These are phyloP conservation scores for Nepenthes gracilis DNA, from an alignment of 148 eudicot species.

Conservation along the genomic window DNA sequence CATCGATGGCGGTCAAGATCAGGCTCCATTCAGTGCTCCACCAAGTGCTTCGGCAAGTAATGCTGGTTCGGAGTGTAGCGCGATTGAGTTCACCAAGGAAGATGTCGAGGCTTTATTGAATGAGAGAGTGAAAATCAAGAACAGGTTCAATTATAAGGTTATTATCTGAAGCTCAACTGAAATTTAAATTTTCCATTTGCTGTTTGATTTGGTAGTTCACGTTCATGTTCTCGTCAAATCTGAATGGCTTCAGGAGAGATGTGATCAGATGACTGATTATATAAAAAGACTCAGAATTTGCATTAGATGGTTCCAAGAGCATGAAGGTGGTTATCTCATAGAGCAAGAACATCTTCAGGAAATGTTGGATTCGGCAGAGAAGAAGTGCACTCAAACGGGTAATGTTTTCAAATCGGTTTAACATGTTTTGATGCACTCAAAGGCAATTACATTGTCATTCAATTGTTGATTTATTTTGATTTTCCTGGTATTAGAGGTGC, in stretches of 20 bases:
- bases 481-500: conserved; percentile 39
- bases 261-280: conserved; percentile 83
- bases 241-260: conserved; percentile 47
- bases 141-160: conserved; percentile 70
- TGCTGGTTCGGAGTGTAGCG: conserved; percentile 58
- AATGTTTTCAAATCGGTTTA: conserved; percentile 9
- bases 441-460: neutral
- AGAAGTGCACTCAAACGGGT: conserved; percentile 71
- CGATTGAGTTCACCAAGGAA: conserved; percentile 61
- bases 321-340: conserved; percentile 51
- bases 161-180: neutral
- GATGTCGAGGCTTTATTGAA: conserved; percentile 70
- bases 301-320: conserved; percentile 82
- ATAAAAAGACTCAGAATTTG: conserved; percentile 75
- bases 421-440: neutral
- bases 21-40: conserved; percentile 29
- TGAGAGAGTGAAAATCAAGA: conserved; percentile 75
- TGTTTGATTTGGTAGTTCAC: neutral
- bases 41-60: conserved; percentile 50
- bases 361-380: conserved; percentile 51
- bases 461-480: conserved; percentile 5
- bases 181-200: neutral
- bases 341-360: conserved; percentile 61
- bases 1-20: conserved; percentile 48
- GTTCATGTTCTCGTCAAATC: neutral